Base-by-base conservation (phyloP, 495 filamentous ascomycete genomes). In the Hyaloscypha variabilis region DNA sequence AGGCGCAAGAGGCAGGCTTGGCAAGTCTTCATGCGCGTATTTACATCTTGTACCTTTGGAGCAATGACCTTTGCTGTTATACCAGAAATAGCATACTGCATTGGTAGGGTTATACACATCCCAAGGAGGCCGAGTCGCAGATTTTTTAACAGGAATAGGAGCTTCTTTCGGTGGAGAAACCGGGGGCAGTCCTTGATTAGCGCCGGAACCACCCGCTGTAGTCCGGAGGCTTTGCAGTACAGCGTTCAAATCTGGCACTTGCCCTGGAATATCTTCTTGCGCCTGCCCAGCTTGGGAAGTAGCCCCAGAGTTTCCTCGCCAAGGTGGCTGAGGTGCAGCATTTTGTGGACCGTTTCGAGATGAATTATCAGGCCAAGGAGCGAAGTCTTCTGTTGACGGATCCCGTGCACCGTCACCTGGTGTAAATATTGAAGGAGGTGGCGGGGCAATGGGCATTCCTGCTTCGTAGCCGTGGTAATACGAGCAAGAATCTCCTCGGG, bases 361-460 rank as follows among this genome's bases (percentile, higher is more conserved):
- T 4, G 39, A 46, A 17, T 46, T 4, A 10, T 46, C 8, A 46
- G 11, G 39, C 39, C 39, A 46, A 11, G 39, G 39, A 17, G 39
- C 11, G 6, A 46, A 46, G 19, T 46, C 39, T 46, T 14, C 10
- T 17, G 39, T 46, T 11, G 39, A 46, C 14, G 39, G 31, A 36
- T 36, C 5, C 6, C 13, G 31, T 36, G 31, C 13, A 36, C 31
- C 13, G 6, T 36, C 31, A 13, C 13, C 31, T 6, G 31, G 31
- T 6, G 13, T 36, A 13, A 36, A 36, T 5, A 5, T n/a, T 51
- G 25, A 14, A 11, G 21, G 29, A 23, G 63, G 63, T 11, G 42
- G 25, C 25, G 52, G 52, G 19, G 65, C 59, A 42, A 68, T 29
- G 26, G 61, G 66, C 4, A 56, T 29, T 46, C 49, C 56, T 31